phyloP scores from a whole-genome alignment of 1,139 yeast genomes.

The Pichia inconspicua region DNA sequence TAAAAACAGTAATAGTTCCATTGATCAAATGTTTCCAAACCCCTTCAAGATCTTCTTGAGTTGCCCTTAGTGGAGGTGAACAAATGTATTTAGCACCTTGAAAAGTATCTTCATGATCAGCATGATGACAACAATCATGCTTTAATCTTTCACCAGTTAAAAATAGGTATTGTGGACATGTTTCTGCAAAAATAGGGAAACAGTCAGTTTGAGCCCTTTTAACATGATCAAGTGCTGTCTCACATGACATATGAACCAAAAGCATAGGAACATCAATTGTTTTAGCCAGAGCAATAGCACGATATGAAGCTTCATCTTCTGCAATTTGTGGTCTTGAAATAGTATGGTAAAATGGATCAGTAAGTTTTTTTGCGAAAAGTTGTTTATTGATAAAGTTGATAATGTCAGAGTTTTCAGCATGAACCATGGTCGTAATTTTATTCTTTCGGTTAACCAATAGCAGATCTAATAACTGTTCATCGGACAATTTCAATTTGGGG shows the following conservation, averaged over 20 bases:
- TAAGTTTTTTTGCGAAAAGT: constrained; percentile 30
- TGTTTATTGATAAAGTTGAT: constrained; percentile 36
- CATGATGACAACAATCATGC: constrained; percentile 25
- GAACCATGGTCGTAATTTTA: constrained; percentile 40
- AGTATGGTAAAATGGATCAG: constrained; percentile 38
- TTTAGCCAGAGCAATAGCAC: constrained; percentile 34
- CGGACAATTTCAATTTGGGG: constrained; percentile 35
- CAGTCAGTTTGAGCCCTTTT: constrained; percentile 35
- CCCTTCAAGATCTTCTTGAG: constrained; percentile 32
- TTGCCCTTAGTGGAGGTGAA: constrained; percentile 41
- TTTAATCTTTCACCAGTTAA: constrained; percentile 28
- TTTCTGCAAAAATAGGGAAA: constrained; percentile 31
- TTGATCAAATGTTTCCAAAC: constrained; percentile 39
- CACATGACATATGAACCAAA: constrained; percentile 42
- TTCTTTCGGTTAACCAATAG: constrained; percentile 34
- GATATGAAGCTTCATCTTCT: constrained; percentile 42
- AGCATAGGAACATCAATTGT: constrained; percentile 31
- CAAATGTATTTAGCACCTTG: constrained; percentile 43
- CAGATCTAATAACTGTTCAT: constrained; percentile 34
- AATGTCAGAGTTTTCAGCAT: constrained; percentile 42
- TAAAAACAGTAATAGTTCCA: constrained; percentile 40
- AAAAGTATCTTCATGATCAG: constrained; percentile 18
- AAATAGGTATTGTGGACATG: constrained; percentile 43
- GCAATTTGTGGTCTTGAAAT: constrained; percentile 38
- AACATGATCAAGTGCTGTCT: constrained; percentile 35